Evolutionary conservation across 2,329 filamentous ascomycete genomes (phyloP).

Genomic region (Fusarium nelsonii): DNA sequence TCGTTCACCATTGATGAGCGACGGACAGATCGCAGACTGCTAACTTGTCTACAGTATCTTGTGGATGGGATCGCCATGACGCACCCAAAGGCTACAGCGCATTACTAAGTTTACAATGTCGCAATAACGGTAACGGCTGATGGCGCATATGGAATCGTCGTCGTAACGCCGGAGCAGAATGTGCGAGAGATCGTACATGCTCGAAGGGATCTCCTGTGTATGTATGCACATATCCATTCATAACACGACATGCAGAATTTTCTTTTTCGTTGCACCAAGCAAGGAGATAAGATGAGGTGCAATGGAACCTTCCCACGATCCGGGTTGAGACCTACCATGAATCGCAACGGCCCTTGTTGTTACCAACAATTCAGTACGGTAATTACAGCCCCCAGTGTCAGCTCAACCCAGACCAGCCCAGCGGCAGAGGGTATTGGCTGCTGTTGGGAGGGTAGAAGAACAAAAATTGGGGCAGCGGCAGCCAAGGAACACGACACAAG

Average conservation of each 20-base stretch:
- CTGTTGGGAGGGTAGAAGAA: neutral
- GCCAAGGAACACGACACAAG: slow-evolving; percentile 2
- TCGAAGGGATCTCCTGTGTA: neutral
- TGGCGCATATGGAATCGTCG: slow-evolving; percentile 23
- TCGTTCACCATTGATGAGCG: slow-evolving; percentile 3
- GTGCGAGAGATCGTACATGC: neutral
- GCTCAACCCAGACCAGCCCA: neutral
- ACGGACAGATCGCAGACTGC: slow-evolving; percentile 9
- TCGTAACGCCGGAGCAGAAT: slow-evolving; percentile 37
- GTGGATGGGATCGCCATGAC: slow-evolving; percentile 13
- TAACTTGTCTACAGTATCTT: neutral
- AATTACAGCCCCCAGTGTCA: neutral
- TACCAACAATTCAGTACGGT: neutral
- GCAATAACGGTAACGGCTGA: slow-evolving; percentile 1
- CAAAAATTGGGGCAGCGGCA: slow-evolving; percentile 9
- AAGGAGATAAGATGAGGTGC: slow-evolving; percentile 41
- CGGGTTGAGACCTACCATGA: slow-evolving; percentile 23
- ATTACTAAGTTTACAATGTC: slow-evolving; percentile 3
- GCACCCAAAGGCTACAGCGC: slow-evolving; percentile 6
- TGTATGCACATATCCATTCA: neutral
- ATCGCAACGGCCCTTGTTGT: slow-evolving; percentile 22
- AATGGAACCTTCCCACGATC: slow-evolving; percentile 35
- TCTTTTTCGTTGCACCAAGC: slow-evolving; percentile 18
- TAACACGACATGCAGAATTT: neutral
- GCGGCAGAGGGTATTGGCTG: neutral